Evolutionary conservation across 176 grass and related monocot genomes (phyloP), one percentile per base, ranked within the genome.

Genomic region (Carex cristatella): DNA sequence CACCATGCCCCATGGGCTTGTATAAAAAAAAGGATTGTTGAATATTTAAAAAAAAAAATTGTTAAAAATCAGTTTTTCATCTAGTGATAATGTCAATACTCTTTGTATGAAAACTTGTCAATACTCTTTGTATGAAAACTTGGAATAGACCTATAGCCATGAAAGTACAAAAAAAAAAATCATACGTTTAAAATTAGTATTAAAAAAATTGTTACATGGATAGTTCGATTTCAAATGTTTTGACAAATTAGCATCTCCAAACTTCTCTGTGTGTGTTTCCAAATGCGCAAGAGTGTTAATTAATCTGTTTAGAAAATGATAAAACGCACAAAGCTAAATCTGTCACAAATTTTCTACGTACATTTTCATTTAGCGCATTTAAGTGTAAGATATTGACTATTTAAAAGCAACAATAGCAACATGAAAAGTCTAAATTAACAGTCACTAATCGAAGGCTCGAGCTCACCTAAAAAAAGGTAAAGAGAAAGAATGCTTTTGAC

Each of bases 401-500:
- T 77, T 62, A 69, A 63, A 62, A 81, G 57, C 79, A 42, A 19
- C 19, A n/a, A 80, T 81, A 11, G 30, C 55, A 81, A 6, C 58
- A 63, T 81, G 58, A 81, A 46, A 61, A 11, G 58, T 44, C 32
- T 42, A 44, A 79, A 11, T 63, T 64, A 81, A 46, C 10, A 44
- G 60, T 42, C 28, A 63, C 37, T 81, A 64, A 81, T 42, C 58
- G 16, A 81, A 81, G 58, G 27, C 32, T 64, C 77, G 59, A 81
- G 56, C 58, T 81, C 58, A 81, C 57, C 79, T 81, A 81, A 81
- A 81, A 72, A 81, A 46, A 46, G 79, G 46, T 64, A 61, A 63
- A 23, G 63, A 81, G 56, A 61, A 63, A 23, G 63, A 81, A 32
- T 23, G 32, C 33, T 46, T 61, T 61, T 64, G 56, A 81, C 56